Conservation (phyloP, 345 rosid species). For the Xanthoceras sorbifolium region DNA sequence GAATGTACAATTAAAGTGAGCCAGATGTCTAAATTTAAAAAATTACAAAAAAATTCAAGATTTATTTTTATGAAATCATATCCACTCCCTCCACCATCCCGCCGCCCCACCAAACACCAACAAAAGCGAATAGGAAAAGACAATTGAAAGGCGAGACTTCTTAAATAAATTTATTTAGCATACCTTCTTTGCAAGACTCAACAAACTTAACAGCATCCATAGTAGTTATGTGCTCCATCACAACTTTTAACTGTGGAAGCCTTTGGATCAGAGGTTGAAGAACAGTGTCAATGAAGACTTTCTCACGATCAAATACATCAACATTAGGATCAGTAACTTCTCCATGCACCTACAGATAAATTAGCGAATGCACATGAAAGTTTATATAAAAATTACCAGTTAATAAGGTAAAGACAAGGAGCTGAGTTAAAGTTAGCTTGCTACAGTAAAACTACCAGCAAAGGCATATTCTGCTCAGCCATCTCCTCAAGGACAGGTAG, state of each 20-base stretch:
- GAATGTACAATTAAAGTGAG: conserved; percentile 11
- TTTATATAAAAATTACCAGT: neutral
- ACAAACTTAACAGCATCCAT: conserved; percentile 83
- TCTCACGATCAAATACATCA: conserved; percentile 91
- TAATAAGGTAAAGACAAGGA: neutral
- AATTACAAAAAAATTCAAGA: too few species aligned
- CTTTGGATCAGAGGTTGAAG: conserved; percentile 68
- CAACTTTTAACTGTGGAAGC: conserved; percentile 75
- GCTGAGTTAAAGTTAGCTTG: neutral
- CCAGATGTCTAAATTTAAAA: neutral
- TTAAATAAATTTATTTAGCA: neutral
- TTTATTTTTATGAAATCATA: neutral
- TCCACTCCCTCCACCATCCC: neutral
- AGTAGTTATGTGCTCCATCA: conserved; percentile 95
- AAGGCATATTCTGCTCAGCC: conserved; percentile 82
- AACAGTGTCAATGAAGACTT: conserved; percentile 78
- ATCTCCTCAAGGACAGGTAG: conserved; percentile 88
- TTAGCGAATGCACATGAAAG: conserved; percentile 5
- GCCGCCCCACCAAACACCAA: neutral
- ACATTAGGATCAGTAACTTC: conserved; percentile 86
- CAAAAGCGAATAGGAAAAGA: neutral
- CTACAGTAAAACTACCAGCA: conserved; percentile 58
- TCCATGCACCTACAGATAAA: conserved; percentile 78
- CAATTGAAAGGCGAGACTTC: neutral
- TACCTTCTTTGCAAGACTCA: conserved; percentile 83